phyloP scores from a whole-genome alignment of 352 stramenopile genomes.

The Globisporangium irregulare region DNA sequence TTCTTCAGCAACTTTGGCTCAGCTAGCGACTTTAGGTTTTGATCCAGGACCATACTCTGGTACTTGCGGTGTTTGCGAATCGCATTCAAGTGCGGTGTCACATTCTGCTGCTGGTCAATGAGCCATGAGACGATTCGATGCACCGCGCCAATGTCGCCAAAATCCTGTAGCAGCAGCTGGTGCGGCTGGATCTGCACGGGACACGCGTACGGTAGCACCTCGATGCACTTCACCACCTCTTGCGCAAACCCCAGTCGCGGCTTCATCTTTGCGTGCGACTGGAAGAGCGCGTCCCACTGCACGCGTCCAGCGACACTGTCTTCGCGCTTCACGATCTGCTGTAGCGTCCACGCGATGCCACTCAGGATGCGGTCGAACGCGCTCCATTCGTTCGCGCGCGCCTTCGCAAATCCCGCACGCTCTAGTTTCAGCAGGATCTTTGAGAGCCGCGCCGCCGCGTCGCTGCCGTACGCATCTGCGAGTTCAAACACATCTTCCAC shows the following conservation, averaged over 20 bases:
- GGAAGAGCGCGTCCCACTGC: slow-evolving; percentile 65
- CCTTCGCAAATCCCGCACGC: slow-evolving; percentile 43
- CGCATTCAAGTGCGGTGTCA: slow-evolving; percentile 31
- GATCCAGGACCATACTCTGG: slow-evolving; percentile 22
- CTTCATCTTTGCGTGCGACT: slow-evolving; percentile 64
- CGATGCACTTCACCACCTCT: slow-evolving; percentile 45
- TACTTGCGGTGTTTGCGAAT: slow-evolving; percentile 33
- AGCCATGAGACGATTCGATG: slow-evolving; percentile 51
- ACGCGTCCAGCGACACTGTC: slow-evolving; percentile 37
- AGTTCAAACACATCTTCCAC: slow-evolving; percentile 30
- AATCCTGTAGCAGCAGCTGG: slow-evolving; percentile 76
- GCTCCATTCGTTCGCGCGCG: slow-evolving; percentile 32
- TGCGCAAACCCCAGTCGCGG: slow-evolving; percentile 65
- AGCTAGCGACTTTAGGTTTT: background rate
- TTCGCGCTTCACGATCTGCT: slow-evolving; percentile 54
- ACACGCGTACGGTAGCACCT: slow-evolving; percentile 30
- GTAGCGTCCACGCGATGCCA: slow-evolving; percentile 57
- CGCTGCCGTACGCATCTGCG: slow-evolving; percentile 28
- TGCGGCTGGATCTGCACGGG: slow-evolving; percentile 55
- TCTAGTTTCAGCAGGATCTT: slow-evolving; percentile 32
- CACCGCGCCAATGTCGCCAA: slow-evolving; percentile 63
- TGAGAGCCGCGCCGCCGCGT: slow-evolving; percentile 32
- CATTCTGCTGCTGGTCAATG: slow-evolving; percentile 33
- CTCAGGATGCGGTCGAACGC: slow-evolving; percentile 66
- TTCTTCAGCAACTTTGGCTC: slow-evolving; percentile 28